Percentiles rank a stretch among this genome's conserved stretches.
phyloP scores from a whole-genome alignment of 257 asterid species.

The Marsdenia floribunda region DNA sequence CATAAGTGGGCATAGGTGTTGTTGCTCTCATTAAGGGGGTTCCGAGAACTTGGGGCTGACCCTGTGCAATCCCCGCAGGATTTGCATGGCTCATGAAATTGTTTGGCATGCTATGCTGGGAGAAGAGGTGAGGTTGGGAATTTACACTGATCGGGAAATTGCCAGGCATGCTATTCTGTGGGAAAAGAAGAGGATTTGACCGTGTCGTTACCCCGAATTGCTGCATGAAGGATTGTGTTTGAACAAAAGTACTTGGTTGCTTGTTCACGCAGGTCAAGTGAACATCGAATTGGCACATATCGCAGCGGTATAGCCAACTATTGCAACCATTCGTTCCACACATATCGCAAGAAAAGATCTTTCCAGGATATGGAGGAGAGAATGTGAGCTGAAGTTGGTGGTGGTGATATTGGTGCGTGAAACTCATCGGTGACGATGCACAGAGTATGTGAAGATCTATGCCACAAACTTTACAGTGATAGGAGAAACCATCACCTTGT shows the following conservation, averaged over 20 bases:
- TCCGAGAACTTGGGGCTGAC: slow-evolving; percentile 6
- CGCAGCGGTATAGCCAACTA: slow-evolving; percentile 47
- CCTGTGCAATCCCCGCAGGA: not conserved
- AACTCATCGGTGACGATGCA: slow-evolving; percentile 30
- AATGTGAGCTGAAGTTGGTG: slow-evolving; percentile 37
- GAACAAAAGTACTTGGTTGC: not conserved
- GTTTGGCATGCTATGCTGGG: not conserved
- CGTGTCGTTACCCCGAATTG: too few species aligned
- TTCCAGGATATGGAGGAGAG: slow-evolving; percentile 37
- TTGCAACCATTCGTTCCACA: slow-evolving; percentile 33
- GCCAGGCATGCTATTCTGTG: not conserved
- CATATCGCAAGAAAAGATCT: slow-evolving; percentile 39
- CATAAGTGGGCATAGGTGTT: not conserved
- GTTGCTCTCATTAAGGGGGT: slow-evolving; percentile 1
- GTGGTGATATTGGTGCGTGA: slow-evolving; percentile 28
- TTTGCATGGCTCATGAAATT: not conserved
- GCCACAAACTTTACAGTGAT: slow-evolving; percentile 43
- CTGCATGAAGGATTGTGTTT: not conserved
- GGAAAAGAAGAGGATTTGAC: not conserved
- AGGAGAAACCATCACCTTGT: slow-evolving; percentile 39
- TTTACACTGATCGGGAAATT: not conserved
- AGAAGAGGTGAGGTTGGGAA: not conserved
- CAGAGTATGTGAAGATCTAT: slow-evolving; percentile 48
- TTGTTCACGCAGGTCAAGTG: slow-evolving; percentile 38
- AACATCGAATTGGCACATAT: slow-evolving; percentile 41